Base-by-base conservation (phyloP, 768 basidiomycete species). In the Crepidotus variabilis region DNA sequence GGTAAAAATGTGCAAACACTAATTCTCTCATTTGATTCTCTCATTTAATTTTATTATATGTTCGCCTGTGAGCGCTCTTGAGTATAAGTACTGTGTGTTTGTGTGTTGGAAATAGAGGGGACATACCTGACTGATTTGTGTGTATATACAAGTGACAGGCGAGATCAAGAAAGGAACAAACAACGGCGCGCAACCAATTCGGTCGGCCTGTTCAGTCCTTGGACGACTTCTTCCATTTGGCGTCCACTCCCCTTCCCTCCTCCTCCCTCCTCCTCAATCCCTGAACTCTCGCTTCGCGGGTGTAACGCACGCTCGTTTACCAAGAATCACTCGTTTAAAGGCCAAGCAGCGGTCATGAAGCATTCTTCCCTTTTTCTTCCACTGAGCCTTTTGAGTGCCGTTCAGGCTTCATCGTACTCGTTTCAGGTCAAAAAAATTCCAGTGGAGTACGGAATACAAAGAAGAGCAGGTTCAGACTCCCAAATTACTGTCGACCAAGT, bases 361-460 rank as follows among this genome's bases (percentile, higher is more conserved):
- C 4, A 34, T 10, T 18, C 22, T 8, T 36, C 47, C 21, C 47
- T 28, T 51, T 34, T 56, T 60, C 57, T 53, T 75, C 50, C 61
- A 66, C 50, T 61, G 78, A 50, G 63, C 72, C 22, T 61, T 80
- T 59, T 67, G 71, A 20, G 62, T 82, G 47, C 66, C 70, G 47
- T 63, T 78, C 61, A 65, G 72, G 53, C 68, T 70, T 34, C 78
- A 60, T 80, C 87, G 13, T 57, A 77, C 61, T 75, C 63, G 50
- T 62, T 82, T 35, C 75, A 82, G 43, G 55, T 87, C 65, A 77
- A 75, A 58, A 80, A 77, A 64, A 63, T 72, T 57, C 77, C 69
- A 57, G 72, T 69, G 24, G 62, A 66, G n/a, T 51, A 50, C 16
- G 58, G 71, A 16, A 56, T 75, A 33, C 69, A 72, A 43, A 69